A percentile compares a stretch with the other conserved stretches of the same genome.
Conservation (phyloP, 2,329 filamentous ascomycete species). For the Beauveria rudraprayagi region DNA sequence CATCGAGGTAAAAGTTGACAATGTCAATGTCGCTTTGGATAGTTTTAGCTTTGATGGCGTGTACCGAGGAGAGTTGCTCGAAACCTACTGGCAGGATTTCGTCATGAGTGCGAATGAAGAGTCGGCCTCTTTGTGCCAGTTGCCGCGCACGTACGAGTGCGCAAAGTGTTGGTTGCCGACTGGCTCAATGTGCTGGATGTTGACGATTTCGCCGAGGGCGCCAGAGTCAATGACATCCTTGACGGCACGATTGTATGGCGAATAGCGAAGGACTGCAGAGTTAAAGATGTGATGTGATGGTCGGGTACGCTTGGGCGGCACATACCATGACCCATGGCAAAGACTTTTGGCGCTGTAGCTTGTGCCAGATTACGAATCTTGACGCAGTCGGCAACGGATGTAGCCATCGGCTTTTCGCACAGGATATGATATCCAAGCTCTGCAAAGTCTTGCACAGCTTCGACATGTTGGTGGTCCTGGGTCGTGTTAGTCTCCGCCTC, state of each 20-base stretch:
- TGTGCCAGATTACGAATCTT: constrained; percentile 8
- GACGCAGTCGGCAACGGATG: constrained; percentile 13
- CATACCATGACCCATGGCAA: constrained; percentile 15
- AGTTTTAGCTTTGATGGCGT: neutral
- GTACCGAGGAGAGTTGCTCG: neutral
- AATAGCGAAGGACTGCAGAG: constrained; percentile 12
- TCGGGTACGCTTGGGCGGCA: neutral
- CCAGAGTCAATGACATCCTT: constrained; percentile 14
- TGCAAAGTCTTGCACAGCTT: constrained; percentile 29
- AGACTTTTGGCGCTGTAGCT: constrained; percentile 6
- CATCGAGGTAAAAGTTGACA: constrained; percentile 13
- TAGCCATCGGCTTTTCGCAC: constrained; percentile 15
- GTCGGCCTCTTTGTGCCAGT: constrained; percentile 13
- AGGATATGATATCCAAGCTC: constrained; percentile 14
- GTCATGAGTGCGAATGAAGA: constrained; percentile 14
- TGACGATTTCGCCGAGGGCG: constrained; percentile 15
- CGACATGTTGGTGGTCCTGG: constrained; percentile 14
- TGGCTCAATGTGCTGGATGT: constrained; percentile 15
- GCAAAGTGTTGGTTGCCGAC: constrained; percentile 15
- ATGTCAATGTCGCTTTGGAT: constrained; percentile 13
- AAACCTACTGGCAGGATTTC: constrained; percentile 14
- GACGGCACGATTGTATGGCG: constrained; percentile 14
- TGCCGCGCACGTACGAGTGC: constrained; percentile 15
- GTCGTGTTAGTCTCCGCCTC: neutral
- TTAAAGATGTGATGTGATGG: neutral